Base-by-base conservation (phyloP, 2,329 filamentous ascomycete species). In the Capronia americana region DNA sequence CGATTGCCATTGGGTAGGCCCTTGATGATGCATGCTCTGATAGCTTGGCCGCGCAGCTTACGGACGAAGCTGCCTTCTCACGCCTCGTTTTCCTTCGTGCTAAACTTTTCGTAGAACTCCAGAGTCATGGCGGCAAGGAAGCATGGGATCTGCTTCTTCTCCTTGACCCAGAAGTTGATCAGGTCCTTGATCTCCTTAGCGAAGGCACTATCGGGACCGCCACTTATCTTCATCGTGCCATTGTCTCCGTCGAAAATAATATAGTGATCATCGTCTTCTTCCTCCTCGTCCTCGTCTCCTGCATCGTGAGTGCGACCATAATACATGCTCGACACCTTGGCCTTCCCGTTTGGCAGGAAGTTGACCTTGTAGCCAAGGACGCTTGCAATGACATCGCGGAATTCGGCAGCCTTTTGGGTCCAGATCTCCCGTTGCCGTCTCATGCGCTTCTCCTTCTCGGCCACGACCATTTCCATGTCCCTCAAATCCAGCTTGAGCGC, bases 141-240 rank as follows among this genome's bases (percentile, higher is more conserved):
- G 63, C 93, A 94, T 4, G 94, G 94, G 69, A 98, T 96, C 77
- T 94, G 94, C 55, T 93, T 93, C 81, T 93, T 88, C 73, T 95
- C 93, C 74, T 96, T 87, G 0, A 98, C 94, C 94, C 95, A 99
- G 78, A 97, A 98, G 70, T 92, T 90, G 74, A 97, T 94, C 77
- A 93, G 87, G 74, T 92, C 90, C 70, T 86, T 86, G 69, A 99
- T 97, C 78, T 93, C 90, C 63, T 87, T 81, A 1, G 93, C 95
- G 79, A 99, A 99, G 12, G 88, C 85, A 75, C 92, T 96, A 75
- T 91, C 87, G 1, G 93, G 92, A 0, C 95, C 95, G 1, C 95
- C 95, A 38, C 90, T 92, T 64, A 99, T 91, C 84, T 99, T 99
- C 95, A 99, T 99, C 0, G 93, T 97, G 7, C 94, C 95, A 65